Evolutionary conservation across 2,329 filamentous ascomycete genomes (phyloP).

Genomic region (Westerdykella ornata): DNA sequence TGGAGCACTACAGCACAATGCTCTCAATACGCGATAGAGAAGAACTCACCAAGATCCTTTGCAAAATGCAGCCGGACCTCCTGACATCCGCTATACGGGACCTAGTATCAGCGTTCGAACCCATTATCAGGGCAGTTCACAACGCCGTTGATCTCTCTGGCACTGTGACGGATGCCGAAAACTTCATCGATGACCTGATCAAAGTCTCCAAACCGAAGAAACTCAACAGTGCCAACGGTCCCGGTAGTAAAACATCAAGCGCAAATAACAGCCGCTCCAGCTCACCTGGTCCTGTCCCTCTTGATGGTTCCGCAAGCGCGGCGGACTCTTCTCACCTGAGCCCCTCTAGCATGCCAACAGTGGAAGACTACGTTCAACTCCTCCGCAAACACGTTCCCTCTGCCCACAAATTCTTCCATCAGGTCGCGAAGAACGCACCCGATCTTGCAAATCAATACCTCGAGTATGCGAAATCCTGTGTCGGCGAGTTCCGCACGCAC

Average conservation of each 20-base stretch:
- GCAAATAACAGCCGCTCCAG: slow-evolving; percentile 20
- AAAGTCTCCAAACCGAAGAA: slow-evolving; percentile 43
- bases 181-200: slow-evolving; percentile 66
- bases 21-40: slow-evolving; percentile 68
- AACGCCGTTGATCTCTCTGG: slow-evolving; percentile 62
- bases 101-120: slow-evolving; percentile 61
- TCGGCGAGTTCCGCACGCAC: slow-evolving; percentile 49
- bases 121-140: slow-evolving; percentile 66
- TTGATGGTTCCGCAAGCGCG: slow-evolving; percentile 12
- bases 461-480: slow-evolving; percentile 53
- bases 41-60: slow-evolving; percentile 60
- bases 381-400: slow-evolving; percentile 58
- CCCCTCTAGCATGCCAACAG: slow-evolving; percentile 45
- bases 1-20: slow-evolving; percentile 65
- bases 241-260: slow-evolving; percentile 1
- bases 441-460: slow-evolving; percentile 57
- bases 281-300: slow-evolving; percentile 11
- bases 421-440: slow-evolving; percentile 60
- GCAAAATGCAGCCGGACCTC: slow-evolving; percentile 62
- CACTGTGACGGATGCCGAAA: slow-evolving; percentile 60
- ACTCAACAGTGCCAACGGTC: slow-evolving; percentile 14
- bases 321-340: background rate
- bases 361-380: slow-evolving; percentile 65
- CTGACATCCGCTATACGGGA: slow-evolving; percentile 64
- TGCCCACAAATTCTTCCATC: slow-evolving; percentile 64